phyloP scores from a whole-genome alignment of 2,329 filamentous ascomycete genomes.

The Hypomyces rosellus region DNA sequence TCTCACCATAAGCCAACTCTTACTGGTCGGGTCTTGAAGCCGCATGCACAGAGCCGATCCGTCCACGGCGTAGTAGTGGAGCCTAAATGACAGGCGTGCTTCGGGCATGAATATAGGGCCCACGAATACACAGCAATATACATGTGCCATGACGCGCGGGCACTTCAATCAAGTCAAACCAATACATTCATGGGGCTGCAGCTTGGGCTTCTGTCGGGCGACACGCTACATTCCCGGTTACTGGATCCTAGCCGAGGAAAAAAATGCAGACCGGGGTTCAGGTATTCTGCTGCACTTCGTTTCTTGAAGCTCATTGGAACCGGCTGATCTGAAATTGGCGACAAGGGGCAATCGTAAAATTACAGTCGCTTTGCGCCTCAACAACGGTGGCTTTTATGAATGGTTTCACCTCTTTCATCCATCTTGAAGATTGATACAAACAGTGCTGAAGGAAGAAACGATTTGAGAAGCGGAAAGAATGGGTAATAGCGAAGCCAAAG shows the following conservation, averaged over 20 bases:
- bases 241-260: too few species aligned
- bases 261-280: too few species aligned
- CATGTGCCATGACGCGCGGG: too few species aligned
- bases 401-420: too few species aligned
- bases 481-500: background rate
- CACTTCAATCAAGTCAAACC: conserved; percentile 2
- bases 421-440: background rate
- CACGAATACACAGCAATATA: too few species aligned
- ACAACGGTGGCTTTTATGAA: background rate
- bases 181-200: conserved; percentile 20
- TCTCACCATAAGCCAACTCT: background rate
- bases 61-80: conserved; percentile 8
- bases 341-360: too few species aligned
- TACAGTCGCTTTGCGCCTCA: background rate
- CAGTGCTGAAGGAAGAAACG: background rate
- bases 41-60: conserved; percentile 10
- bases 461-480: background rate
- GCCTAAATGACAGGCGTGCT: conserved; percentile 5
- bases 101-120: conserved; percentile 9
- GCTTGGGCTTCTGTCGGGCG: conserved; percentile 16
- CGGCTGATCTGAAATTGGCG: too few species aligned
- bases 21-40: conserved; percentile 4
- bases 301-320: too few species aligned
- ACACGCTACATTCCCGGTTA: background rate
- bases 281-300: too few species aligned